Conservation (phyloP, 2,329 filamentous ascomycete genomes). For the Mariannaea sp. region DNA sequence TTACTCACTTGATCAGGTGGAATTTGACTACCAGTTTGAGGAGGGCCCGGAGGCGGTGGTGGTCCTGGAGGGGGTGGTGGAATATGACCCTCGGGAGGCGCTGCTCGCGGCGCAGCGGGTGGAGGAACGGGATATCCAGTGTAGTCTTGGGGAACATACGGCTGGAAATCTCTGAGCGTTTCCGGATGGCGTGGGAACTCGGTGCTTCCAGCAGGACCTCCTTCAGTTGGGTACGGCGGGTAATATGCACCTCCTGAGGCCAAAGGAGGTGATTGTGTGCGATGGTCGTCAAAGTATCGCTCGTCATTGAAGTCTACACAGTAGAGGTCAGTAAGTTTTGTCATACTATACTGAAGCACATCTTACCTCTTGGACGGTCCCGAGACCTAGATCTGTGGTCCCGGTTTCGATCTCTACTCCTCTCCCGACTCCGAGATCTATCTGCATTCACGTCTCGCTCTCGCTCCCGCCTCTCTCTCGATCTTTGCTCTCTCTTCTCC, state of each 20-base stretch:
- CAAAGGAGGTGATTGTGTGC: slow-evolving; percentile 53
- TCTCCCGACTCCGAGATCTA: not conserved
- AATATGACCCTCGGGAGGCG: slow-evolving; percentile 5
- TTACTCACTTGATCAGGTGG: slow-evolving; percentile 53
- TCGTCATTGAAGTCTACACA: slow-evolving; percentile 39
- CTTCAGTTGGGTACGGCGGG: slow-evolving; percentile 46
- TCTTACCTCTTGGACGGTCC: slow-evolving; percentile 39
- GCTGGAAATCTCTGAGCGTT: slow-evolving; percentile 43
- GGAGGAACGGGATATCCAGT: slow-evolving; percentile 48
- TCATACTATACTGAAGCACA: slow-evolving; percentile 3
- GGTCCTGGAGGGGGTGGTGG: slow-evolving; percentile 39
- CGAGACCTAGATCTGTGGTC: slow-evolving; percentile 37
- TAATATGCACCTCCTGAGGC: slow-evolving; percentile 59
- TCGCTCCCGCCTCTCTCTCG: slow-evolving; percentile 45
- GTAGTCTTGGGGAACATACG: slow-evolving; percentile 52
- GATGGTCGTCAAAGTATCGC: slow-evolving; percentile 44
- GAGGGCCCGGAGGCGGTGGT: slow-evolving; percentile 42
- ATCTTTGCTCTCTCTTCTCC: slow-evolving; percentile 43
- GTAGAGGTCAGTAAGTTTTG: slow-evolving; percentile 22
- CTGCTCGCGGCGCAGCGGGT: slow-evolving; percentile 31
- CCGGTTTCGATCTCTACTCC: slow-evolving; percentile 29
- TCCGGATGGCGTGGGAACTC: slow-evolving; percentile 47
- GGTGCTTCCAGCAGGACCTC: slow-evolving; percentile 30
- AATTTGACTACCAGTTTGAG: slow-evolving; percentile 40
- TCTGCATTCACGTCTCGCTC: not conserved